Base-by-base conservation (phyloP, 306 rosid species). In the Abrus pulchellus region DNA sequence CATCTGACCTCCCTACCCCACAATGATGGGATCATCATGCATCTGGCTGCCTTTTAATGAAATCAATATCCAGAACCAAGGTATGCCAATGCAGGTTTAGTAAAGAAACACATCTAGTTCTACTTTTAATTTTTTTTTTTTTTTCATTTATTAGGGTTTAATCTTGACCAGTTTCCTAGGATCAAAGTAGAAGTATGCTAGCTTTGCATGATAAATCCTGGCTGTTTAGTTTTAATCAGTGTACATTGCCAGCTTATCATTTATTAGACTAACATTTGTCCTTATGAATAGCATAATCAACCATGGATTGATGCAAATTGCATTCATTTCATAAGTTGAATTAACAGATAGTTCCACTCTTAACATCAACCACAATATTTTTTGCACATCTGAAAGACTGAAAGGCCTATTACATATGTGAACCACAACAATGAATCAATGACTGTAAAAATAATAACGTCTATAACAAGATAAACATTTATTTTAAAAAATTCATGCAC, bases 401-500 rank as follows among this genome's bases (percentile, higher is more conserved):
- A 82, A 34, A 65, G 27, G 72, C 75, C 53, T 29, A 28, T 45
- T 30, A 53, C 50, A 41, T 12, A 11, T n/a, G 34, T 33, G 13
- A 74, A 63, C 70, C 59, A 66, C 6, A 27, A 53, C 53, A 62
- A 57, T 38, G 73, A 71, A 80, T 38, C 48, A n/a, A 57, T 13
- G 40, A 57, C 1, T 14, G 30, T 27, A 29, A 50, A 61, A 66
- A 72, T 38, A 78, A 32, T 13, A 50, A 9, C 61, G 65, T 82
- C 72, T 5, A 48, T 61, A 68, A 61, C 66, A 60, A 52, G 48
- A 80, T 33, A 68, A 64, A 45, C 48, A 70, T 54, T 8, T 57
- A 64, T 65, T 57, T 61, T 61, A 52, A 69, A 64, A 68, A 83
- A 68, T 65, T 75, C 72, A 66, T 41, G 63, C 67, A 73, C 68